Base-by-base conservation (phyloP, 2,329 filamentous ascomycete species). In the Fusarium brevicatenulatum region DNA sequence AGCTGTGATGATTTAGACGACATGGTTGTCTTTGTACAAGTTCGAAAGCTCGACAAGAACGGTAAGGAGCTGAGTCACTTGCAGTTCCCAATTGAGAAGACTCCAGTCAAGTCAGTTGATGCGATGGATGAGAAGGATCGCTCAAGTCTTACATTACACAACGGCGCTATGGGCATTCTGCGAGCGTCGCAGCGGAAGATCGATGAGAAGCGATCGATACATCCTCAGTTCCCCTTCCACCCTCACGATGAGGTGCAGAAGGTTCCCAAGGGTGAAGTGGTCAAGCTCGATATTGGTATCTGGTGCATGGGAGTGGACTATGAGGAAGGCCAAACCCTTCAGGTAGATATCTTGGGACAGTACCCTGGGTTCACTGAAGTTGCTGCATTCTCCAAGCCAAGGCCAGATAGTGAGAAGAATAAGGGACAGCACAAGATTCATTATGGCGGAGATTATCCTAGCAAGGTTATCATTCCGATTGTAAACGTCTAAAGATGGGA, bases 391-490 rank as follows among this genome's bases (percentile, higher is more conserved):
- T 68, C 64, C n/a, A 68, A 68, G 12, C 64, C 66, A 18, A 63
- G 66, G 2, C 64, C 66, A 0, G 56, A 68, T 2, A 43, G 18
- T 15, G 66, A 68, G 37, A 68, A 68, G 42, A 68, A 68, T 9
- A 68, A 68, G 43, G 64, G 64, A 3, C 64, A 68, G 6, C 47
- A 63, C 10, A 75, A 63, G 30, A 65, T 76, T 40, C 59, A 76
- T 30, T 73, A 62, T 30, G 71, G 74, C 2, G 62, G 65, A 0
- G 66, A 76, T 32, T 25, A 76, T 32, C 63, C 74, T 7, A 76
- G 74, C n/a, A 49, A 61, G 7, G 30, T 76, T 6, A 75, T 76
- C 23, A 54, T 76, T 11, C 74, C 74, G 4, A 67, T 77, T 40
- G 44, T 72, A 21, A 59, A 55, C 9, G 11, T 57, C 28, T 66